Evolutionary conservation across 768 basidiomycete genomes (phyloP).

Genomic region (Chalciporus piperatus): DNA sequence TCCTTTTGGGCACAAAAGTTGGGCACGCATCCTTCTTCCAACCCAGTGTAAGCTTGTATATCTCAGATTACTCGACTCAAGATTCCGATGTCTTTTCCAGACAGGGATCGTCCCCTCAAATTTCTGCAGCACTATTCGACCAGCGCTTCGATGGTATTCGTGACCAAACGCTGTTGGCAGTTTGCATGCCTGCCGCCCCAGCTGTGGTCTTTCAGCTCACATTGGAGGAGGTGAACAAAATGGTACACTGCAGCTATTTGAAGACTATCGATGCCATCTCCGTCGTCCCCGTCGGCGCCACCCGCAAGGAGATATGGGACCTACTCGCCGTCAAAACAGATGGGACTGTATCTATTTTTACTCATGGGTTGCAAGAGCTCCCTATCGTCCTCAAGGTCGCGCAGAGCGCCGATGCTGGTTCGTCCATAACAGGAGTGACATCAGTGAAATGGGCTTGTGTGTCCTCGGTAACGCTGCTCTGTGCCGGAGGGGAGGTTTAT

Average conservation of each 20-base stretch:
- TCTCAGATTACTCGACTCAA: background rate
- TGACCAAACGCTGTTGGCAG: slow-evolving; percentile 51
- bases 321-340: slow-evolving; percentile 62
- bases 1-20: slow-evolving; percentile 73
- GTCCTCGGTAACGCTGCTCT: slow-evolving; percentile 52
- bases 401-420: slow-evolving; percentile 4
- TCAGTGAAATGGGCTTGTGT: slow-evolving; percentile 47
- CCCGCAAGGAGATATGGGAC: slow-evolving; percentile 64
- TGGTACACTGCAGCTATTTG: slow-evolving; percentile 40
- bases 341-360: slow-evolving; percentile 53
- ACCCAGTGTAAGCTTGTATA: slow-evolving; percentile 46
- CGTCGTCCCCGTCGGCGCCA: slow-evolving; percentile 56
- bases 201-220: slow-evolving; percentile 49
- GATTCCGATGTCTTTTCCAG: slow-evolving; percentile 12
- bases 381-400: slow-evolving; percentile 33
- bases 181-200: slow-evolving; percentile 50
- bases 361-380: slow-evolving; percentile 53
- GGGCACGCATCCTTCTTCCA: slow-evolving; percentile 44
- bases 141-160: slow-evolving; percentile 56
- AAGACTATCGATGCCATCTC: slow-evolving; percentile 46
- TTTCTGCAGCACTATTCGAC: slow-evolving; percentile 64
- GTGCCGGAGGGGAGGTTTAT: slow-evolving; percentile 46
- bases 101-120: slow-evolving; percentile 19
- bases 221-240: slow-evolving; percentile 37
- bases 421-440: slow-evolving; percentile 34